These are phyloP conservation scores for Achaetomium macrosporum DNA, from an alignment of 2,329 filamentous ascomycete species.

Conservation along the genomic window DNA sequence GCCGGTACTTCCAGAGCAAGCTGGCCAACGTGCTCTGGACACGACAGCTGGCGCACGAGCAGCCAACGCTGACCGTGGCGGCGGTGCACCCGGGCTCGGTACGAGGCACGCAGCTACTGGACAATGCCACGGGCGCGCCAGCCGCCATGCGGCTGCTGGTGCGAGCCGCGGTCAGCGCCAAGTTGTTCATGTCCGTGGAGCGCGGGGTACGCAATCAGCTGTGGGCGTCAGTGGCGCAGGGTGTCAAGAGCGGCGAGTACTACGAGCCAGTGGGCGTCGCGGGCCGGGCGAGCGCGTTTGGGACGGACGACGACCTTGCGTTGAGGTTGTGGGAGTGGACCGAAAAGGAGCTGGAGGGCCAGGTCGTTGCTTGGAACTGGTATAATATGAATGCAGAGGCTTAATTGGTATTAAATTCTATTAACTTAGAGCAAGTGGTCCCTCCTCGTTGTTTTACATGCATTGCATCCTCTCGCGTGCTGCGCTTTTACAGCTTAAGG, in stretches of 20 bases:
- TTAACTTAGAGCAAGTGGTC: neutral
- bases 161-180: neutral
- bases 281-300: slow-evolving; percentile 13
- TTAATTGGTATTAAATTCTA: too few species aligned
- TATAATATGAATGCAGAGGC: neutral
- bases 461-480: too few species aligned
- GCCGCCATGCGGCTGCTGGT: neutral
- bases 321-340: slow-evolving; percentile 32
- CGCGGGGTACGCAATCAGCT: slow-evolving; percentile 38
- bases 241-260: slow-evolving; percentile 27
- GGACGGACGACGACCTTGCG: slow-evolving; percentile 24
- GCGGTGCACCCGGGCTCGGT: slow-evolving; percentile 29
- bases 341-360: slow-evolving; percentile 25
- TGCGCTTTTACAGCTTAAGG: too few species aligned
- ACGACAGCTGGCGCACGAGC: slow-evolving; percentile 26
- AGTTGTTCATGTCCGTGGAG: slow-evolving; percentile 13
- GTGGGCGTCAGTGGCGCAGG: slow-evolving; percentile 35
- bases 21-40: slow-evolving; percentile 31
- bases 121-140: neutral
- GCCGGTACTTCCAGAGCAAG: slow-evolving; percentile 33
- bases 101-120: slow-evolving; percentile 23
- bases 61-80: slow-evolving; percentile 26
- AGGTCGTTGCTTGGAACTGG: neutral
- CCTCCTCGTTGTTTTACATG: too few species aligned
- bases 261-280: slow-evolving; percentile 32